Percentiles rank a stretch among this genome's conserved stretches.
phyloP scores from a whole-genome alignment of 163 green algal genomes.

The Chlorella variabilis region DNA sequence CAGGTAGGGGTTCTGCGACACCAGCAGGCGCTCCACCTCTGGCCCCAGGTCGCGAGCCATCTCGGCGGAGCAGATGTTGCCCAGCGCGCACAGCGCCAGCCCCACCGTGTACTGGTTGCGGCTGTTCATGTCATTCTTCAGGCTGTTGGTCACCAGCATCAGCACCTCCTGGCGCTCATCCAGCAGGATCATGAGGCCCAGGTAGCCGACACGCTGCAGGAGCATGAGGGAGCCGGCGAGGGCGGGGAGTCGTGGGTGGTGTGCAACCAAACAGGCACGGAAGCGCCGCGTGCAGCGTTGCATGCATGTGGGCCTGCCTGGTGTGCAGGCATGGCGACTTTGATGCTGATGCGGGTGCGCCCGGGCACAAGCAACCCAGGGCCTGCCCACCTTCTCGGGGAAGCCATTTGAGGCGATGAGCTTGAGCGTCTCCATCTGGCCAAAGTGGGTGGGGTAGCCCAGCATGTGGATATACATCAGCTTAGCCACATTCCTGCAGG shows the following conservation, averaged over 20 bases:
- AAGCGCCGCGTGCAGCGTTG: no score
- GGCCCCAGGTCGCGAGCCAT: slow-evolving; percentile 97
- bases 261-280: no score
- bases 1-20: slow-evolving; percentile 84
- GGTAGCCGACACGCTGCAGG: slow-evolving; percentile 97
- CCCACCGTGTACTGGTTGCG: slow-evolving; percentile 93
- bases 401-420: slow-evolving; percentile 90
- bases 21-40: slow-evolving; percentile 93
- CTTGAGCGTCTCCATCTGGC: slow-evolving; percentile 99
- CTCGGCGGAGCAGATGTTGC: slow-evolving; percentile 94
- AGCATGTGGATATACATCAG: slow-evolving; percentile 99
- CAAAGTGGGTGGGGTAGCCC: slow-evolving; percentile 99
- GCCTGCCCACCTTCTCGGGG: slow-evolving; percentile 83
- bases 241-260: no score
- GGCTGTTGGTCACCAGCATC: slow-evolving; percentile 99
- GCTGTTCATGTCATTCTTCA: slow-evolving; percentile 96
- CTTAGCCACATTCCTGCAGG: slow-evolving; percentile 96
- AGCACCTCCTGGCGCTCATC: slow-evolving; percentile 99
- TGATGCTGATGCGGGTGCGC: no score
- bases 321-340: no score
- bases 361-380: not conserved
- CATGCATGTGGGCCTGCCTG: no score
- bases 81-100: slow-evolving; percentile 93
- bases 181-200: slow-evolving; percentile 97
- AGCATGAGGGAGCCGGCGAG: no score